A percentile compares a stretch with the other conserved stretches of the same genome.
Conservation (phyloP, 1,139 yeast species). For the Geotrichum fermentans region DNA sequence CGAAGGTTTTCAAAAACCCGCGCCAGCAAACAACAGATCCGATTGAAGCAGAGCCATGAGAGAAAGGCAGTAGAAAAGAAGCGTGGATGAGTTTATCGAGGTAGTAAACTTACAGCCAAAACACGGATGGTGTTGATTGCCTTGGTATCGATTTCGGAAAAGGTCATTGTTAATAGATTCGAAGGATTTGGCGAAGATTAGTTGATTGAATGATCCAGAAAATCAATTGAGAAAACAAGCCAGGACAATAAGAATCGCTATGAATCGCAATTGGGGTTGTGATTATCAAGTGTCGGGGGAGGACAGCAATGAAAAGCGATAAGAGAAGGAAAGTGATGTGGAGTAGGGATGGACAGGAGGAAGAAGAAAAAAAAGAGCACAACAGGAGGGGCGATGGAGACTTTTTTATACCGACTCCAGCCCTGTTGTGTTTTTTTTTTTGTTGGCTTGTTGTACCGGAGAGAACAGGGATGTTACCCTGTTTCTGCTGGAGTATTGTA, state of each 20-base stretch:
- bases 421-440: no score
- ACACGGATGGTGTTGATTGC: slow-evolving; percentile 88
- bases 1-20: no score
- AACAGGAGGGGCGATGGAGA: not conserved
- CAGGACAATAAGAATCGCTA: no score
- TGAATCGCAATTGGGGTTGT: no score
- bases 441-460: no score
- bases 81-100: no score
- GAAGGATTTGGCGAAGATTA: not conserved
- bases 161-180: slow-evolving; percentile 16
- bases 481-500: no score
- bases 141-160: slow-evolving; percentile 56
- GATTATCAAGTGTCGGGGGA: no score
- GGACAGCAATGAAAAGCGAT: not conserved
- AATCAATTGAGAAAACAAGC: not conserved
- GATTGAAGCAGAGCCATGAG: not conserved
- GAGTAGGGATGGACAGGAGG: not conserved
- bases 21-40: slow-evolving; percentile 62
- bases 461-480: no score
- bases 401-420: not conserved
- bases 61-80: not conserved
- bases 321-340: not conserved
- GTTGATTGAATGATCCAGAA: not conserved
- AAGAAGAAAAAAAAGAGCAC: not conserved
- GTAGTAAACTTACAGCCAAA: slow-evolving; percentile 57